phyloP scores from a whole-genome alignment of 805 yeast genomes.

The Saccharomycopsis lassenensis region DNA sequence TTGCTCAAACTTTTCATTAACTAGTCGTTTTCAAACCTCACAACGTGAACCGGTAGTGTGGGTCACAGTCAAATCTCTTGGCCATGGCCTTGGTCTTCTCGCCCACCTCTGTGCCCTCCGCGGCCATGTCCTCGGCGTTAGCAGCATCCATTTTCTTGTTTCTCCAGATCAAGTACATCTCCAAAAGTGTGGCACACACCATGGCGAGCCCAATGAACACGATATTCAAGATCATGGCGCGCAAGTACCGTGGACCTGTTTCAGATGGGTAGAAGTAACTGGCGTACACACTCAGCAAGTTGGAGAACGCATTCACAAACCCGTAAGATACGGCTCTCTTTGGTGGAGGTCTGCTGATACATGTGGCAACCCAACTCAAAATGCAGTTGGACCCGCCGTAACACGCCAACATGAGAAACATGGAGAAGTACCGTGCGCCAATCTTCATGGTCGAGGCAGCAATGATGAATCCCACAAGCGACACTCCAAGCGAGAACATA shows the following conservation, averaged over 20 bases:
- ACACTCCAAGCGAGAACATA: slow-evolving; percentile 29
- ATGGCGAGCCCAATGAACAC: slow-evolving; percentile 35
- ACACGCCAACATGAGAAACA: slow-evolving; percentile 47
- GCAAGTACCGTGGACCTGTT: slow-evolving; percentile 35
- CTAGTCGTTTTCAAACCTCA: too few species aligned
- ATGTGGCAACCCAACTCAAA: slow-evolving; percentile 45
- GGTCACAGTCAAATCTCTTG: slow-evolving; percentile 9
- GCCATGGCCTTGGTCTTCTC: slow-evolving; percentile 11
- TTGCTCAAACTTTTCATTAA: too few species aligned
- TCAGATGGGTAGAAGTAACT: slow-evolving; percentile 37
- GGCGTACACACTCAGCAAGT: slow-evolving; percentile 47
- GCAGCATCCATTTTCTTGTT: slow-evolving; percentile 12
- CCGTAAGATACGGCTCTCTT: slow-evolving; percentile 50
- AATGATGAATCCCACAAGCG: slow-evolving; percentile 37
- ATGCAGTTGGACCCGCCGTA: slow-evolving; percentile 44
- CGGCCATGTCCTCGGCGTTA: slow-evolving; percentile 14
- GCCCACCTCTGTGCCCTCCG: slow-evolving; percentile 12
- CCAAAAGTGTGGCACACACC: slow-evolving; percentile 28
- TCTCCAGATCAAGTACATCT: slow-evolving; percentile 26
- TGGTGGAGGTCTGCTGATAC: slow-evolving; percentile 46
- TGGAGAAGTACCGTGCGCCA: slow-evolving; percentile 48
- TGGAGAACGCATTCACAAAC: slow-evolving; percentile 43
- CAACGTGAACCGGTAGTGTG: slow-evolving; percentile 11
- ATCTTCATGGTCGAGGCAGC: slow-evolving; percentile 40
- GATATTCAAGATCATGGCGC: slow-evolving; percentile 39